These are phyloP conservation scores for Lepidium didymum DNA, from an alignment of 345 rosid species.

Conservation along the genomic window DNA sequence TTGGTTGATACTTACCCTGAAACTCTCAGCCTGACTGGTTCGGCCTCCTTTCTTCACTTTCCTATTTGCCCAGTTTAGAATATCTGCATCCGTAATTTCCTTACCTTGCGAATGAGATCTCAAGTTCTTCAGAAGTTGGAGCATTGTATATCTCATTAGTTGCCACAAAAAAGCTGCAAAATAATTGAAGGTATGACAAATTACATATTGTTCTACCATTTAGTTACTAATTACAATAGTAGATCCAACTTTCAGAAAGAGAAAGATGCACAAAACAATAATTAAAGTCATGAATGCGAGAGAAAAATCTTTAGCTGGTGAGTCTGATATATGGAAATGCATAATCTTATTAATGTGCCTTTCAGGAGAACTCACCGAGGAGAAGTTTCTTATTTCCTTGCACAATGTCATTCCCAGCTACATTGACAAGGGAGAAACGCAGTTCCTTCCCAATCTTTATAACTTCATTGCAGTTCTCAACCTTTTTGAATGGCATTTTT, in stretches of 20 bases:
- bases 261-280: background rate
- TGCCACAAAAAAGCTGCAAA: constrained; percentile 88
- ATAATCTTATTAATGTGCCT: background rate
- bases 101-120: constrained; percentile 87
- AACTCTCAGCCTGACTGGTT: constrained; percentile 77
- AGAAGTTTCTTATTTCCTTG: constrained; percentile 37
- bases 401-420: constrained; percentile 79
- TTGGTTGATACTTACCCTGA: constrained; percentile 53
- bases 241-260: background rate
- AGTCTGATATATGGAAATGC: background rate
- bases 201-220: background rate
- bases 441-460: constrained; percentile 29
- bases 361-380: constrained; percentile 24
- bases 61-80: constrained; percentile 80
- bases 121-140: constrained; percentile 87
- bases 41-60: constrained; percentile 75
- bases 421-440: constrained; percentile 86
- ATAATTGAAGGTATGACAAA: background rate
- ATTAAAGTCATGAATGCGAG: background rate
- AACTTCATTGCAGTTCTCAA: constrained; percentile 37
- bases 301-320: background rate
- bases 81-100: constrained; percentile 86
- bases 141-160: constrained; percentile 93
- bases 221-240: background rate
- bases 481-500: constrained; percentile 33